phyloP scores from a whole-genome alignment of 495 filamentous ascomycete species.

The Diplogelasinospora grovesii region DNA sequence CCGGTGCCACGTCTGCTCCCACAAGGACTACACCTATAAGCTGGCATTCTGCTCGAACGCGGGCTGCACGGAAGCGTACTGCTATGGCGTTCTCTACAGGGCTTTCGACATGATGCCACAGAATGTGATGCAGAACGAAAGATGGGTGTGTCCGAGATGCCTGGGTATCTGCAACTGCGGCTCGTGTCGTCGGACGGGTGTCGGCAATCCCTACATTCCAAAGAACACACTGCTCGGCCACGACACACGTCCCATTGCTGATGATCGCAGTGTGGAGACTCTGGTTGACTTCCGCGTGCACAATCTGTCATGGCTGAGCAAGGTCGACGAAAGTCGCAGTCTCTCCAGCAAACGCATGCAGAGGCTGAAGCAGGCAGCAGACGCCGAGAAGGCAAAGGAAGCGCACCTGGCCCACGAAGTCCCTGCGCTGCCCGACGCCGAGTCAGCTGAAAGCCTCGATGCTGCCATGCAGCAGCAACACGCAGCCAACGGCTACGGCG shows the following conservation, averaged over 20 bases:
- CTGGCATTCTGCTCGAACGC: constrained; percentile 62
- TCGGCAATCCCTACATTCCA: constrained; percentile 63
- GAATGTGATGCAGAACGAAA: constrained; percentile 63
- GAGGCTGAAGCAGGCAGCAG: constrained; percentile 43
- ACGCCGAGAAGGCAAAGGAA: constrained; percentile 46
- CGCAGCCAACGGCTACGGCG: constrained; percentile 26
- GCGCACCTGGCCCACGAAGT: constrained; percentile 18
- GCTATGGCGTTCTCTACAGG: constrained; percentile 82
- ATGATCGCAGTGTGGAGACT: constrained; percentile 79
- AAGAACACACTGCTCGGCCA: constrained; percentile 79
- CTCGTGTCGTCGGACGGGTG: constrained; percentile 51
- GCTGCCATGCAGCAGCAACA: constrained; percentile 26
- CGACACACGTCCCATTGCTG: constrained; percentile 80
- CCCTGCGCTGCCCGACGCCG: constrained; percentile 19
- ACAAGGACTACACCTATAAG: constrained; percentile 72
- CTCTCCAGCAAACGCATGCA: constrained; percentile 46
- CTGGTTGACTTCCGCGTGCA: constrained; percentile 79
- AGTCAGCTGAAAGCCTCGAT: constrained; percentile 26
- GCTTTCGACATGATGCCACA: constrained; percentile 84
- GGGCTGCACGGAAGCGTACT: constrained; percentile 64
- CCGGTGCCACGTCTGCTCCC: constrained; percentile 74
- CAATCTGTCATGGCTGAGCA: constrained; percentile 70
- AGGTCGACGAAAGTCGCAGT: constrained; percentile 40
- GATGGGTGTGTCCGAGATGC: constrained; percentile 87
- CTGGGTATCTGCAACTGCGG: constrained; percentile 76